A percentile compares a stretch with the other conserved stretches of the same genome.
These are phyloP conservation scores for Pichia cephalocereana DNA, from an alignment of 805 yeast genomes.

Conservation along the genomic window DNA sequence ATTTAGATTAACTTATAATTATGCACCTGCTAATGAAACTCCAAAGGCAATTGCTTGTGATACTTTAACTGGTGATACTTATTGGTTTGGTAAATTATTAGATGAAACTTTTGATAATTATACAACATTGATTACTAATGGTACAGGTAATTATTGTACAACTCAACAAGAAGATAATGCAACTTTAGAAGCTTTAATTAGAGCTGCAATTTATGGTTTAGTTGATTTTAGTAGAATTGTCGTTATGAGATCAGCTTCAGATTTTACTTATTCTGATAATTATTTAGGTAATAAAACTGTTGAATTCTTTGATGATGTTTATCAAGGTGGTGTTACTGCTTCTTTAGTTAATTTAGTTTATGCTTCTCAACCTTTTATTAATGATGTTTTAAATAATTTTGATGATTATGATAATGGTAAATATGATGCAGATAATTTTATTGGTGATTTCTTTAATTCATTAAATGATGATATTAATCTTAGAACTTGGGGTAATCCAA, in stretches of 20 bases:
- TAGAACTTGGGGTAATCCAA: slow-evolving; percentile 15
- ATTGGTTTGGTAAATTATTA: slow-evolving; percentile 46
- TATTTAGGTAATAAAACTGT: slow-evolving; percentile 33
- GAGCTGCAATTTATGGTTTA: slow-evolving; percentile 45
- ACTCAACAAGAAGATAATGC: slow-evolving; percentile 67
- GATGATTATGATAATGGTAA: slow-evolving; percentile 25
- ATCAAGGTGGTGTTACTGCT: slow-evolving; percentile 43
- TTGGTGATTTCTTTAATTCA: slow-evolving; percentile 53
- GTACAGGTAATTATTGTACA: slow-evolving; percentile 48
- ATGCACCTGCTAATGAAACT: slow-evolving; percentile 39
- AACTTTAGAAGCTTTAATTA: slow-evolving; percentile 46
- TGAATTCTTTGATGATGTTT: slow-evolving; percentile 39
- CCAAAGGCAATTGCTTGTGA: slow-evolving; percentile 49
- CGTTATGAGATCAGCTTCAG: slow-evolving; percentile 52
- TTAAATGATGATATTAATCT: slow-evolving; percentile 31
- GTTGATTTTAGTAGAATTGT: slow-evolving; percentile 51
- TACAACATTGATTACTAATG: slow-evolving; percentile 44
- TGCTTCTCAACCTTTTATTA: slow-evolving; percentile 47
- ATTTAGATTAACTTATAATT: slow-evolving; percentile 40
- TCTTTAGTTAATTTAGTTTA: slow-evolving; percentile 41
- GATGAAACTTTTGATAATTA: slow-evolving; percentile 41
- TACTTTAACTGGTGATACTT: slow-evolving; percentile 49
- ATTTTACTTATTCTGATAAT: slow-evolving; percentile 38
- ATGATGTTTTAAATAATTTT: slow-evolving; percentile 46
- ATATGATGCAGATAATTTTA: slow-evolving; percentile 40